Base-by-base conservation (phyloP, 2,329 filamentous ascomycete species). In the Parascedosporium putredinis region DNA sequence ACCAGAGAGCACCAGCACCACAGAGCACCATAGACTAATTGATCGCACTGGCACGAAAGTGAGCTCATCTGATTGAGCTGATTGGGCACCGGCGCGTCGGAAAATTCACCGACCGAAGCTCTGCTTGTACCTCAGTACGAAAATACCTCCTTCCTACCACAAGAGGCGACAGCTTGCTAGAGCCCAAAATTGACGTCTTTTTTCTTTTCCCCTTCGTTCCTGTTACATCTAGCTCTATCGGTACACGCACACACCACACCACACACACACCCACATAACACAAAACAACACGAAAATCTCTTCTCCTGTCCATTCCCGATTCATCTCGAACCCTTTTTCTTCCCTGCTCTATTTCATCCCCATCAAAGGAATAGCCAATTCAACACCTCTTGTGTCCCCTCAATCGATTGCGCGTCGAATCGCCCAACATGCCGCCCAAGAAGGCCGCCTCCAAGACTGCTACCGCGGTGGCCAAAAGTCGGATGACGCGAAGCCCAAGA, bases 381-480 rank as follows among this genome's bases (percentile, higher is more conserved):
- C 20, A 42, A 20, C 38, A 23, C 10, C n/a, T n/a, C n/a, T n/a
- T n/a, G n/a, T 20, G 23, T 16, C 16, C 12, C 16, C 38, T 42
- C 7, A 16, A n/a, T n/a, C n/a, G 16, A 3, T 22, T 10, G 20
- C 38, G 20, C 38, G 16, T 42, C 38, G 20, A 7, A 20, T 12
- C 16, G 14, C 9, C 23, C 2, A 52, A 49, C 24, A 42, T 42
- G 38, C 38, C 38, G 16, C 38, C 38, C 2, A 42, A 42, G 38
- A 42, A 42, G 20, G 42, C 51, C 46, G 49, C 51, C 36, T 31
- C 50, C n/a, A 50, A 58, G 53, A 53, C 53, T 47, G 23, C 51
- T 29, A 29, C 52, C 27, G 45, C 51, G 50, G 49, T 48, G 48
- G 36, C 57, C 59, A 53, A 20, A 53, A 16, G 29, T 46, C 23